Evolutionary conservation across 257 asterid genomes (phyloP).

Genomic region (Nicotiana tomentosiformis): DNA sequence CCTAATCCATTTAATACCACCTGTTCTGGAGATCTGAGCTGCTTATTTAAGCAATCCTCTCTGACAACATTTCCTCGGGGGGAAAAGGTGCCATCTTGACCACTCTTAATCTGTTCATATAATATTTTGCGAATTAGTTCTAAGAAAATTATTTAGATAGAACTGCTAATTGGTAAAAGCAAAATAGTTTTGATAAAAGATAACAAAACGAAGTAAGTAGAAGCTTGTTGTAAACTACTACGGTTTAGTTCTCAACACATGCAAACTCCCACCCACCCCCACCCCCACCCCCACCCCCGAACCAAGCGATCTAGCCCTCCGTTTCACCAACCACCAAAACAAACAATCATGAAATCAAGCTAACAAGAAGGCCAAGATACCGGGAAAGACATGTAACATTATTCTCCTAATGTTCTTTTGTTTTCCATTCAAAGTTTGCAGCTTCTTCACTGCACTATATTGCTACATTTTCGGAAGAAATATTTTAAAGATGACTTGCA

Average conservation of each 20-base stretch:
- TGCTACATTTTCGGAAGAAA: not conserved
- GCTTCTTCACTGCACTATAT: not conserved
- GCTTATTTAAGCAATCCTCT: conserved; percentile 25
- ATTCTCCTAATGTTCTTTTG: not conserved
- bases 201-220: not conserved
- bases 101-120: conserved; percentile 34
- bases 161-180: not conserved
- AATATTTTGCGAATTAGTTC: not conserved
- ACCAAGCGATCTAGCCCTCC: not conserved
- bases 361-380: not conserved
- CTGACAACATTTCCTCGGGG: conserved; percentile 25
- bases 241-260: not conserved
- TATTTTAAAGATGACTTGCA: not conserved
- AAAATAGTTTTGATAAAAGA: not conserved
- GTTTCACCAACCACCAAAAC: not conserved
- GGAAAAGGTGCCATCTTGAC: conserved; percentile 22
- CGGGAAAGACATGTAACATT: not conserved
- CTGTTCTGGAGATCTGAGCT: conserved; percentile 26
- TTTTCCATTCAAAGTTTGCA: not conserved
- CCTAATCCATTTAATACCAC: conserved; percentile 35
- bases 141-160: not conserved
- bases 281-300: not conserved
- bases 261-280: not conserved
- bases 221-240: not conserved
- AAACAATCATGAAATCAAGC: not conserved